Evolutionary conservation across 176 grass and related monocot genomes (phyloP), one percentile per base, ranked within the genome.

Genomic region (Aegilops longissima): DNA sequence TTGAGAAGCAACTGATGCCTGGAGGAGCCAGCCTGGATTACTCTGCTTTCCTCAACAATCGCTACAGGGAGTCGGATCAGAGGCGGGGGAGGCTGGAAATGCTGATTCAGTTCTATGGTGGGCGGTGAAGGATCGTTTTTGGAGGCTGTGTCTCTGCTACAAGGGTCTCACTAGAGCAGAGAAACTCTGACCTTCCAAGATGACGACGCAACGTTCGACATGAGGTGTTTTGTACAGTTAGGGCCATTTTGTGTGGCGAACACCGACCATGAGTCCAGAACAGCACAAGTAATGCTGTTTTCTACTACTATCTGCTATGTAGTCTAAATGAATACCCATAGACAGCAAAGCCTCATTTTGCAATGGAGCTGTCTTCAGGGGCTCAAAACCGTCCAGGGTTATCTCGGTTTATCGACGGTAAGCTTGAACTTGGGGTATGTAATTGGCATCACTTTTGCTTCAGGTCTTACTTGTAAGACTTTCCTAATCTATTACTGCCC

Each of bases 271-370:
- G 1, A 61, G 30, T 30, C 54, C 21, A 84, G 52, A 49, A 18
- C 49, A 61, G 36, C 25, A 5, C 33, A 54, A 71, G 61, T 23
- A 68, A 36, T 34, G 83, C 27, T 52, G 69, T 68, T 35, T 6
- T 16, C 52, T 51, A 29, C 36, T 13, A 47, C 3, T 0, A 8
- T 66, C 62, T 67, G 30, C 62, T 49, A n/a, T 17, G 18, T 59
- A 76, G 77, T 35, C 61, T 13, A 39, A 54, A 52, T 3, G 64
- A 29, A 61, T 40, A 3, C 44, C 44, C 16, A 29, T 52, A 2
- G 70, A 42, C 79, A 44, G 33, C 45, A 5, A 25, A 70, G 64
- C 54, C 84, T 86, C 45, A 23, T 83, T 87, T 83, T 88, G 80
- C 36, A 45, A 77, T 78, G 80, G 73, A 51, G 35, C 62, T 77